Evolutionary conservation across 2,329 filamentous ascomycete species (phyloP).

Genomic region (Ophiocordyceps camponoti-floridani): DNA sequence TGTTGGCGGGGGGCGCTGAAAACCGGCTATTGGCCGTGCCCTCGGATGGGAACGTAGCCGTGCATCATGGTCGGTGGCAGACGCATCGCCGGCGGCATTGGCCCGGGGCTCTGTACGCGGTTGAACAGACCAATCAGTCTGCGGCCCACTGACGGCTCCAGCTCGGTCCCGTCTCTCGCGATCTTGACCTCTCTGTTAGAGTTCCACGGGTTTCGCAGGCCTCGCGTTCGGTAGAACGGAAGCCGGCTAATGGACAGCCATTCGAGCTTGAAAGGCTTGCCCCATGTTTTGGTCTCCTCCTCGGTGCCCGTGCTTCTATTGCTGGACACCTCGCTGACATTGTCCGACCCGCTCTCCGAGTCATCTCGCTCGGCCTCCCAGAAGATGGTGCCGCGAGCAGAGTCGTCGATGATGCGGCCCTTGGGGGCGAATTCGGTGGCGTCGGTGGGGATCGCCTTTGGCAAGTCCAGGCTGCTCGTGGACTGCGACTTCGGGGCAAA

Average conservation of each 20-base stretch:
- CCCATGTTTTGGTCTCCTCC: constrained; percentile 50
- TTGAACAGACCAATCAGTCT: constrained; percentile 68
- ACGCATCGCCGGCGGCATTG: constrained; percentile 11
- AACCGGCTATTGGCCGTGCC: constrained; percentile 12
- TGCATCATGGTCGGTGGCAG: constrained; percentile 16
- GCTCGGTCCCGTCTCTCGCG: constrained; percentile 80
- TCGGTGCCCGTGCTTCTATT: constrained; percentile 23
- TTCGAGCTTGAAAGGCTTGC: constrained; percentile 78
- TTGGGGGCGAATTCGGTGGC: constrained; percentile 62
- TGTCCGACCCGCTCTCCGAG: constrained; percentile 23
- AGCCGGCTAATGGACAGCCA: constrained; percentile 74
- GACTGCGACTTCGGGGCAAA: constrained; percentile 48
- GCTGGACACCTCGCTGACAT: constrained; percentile 19
- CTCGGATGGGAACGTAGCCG: constrained; percentile 18
- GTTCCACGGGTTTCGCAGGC: constrained; percentile 86
- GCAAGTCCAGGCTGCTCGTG: constrained; percentile 43
- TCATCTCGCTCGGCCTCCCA: constrained; percentile 68
- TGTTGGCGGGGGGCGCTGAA: background rate
- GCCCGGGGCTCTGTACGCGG: constrained; percentile 23
- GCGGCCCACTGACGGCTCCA: constrained; percentile 67
- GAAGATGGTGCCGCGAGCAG: constrained; percentile 85
- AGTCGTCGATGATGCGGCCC: constrained; percentile 83
- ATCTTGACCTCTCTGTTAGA: constrained; percentile 93
- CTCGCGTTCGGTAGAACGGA: constrained; percentile 77
- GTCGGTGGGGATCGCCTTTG: constrained; percentile 64